phyloP scores from a whole-genome alignment of 2,329 filamentous ascomycete species.

The Xylariaceae sp. region DNA sequence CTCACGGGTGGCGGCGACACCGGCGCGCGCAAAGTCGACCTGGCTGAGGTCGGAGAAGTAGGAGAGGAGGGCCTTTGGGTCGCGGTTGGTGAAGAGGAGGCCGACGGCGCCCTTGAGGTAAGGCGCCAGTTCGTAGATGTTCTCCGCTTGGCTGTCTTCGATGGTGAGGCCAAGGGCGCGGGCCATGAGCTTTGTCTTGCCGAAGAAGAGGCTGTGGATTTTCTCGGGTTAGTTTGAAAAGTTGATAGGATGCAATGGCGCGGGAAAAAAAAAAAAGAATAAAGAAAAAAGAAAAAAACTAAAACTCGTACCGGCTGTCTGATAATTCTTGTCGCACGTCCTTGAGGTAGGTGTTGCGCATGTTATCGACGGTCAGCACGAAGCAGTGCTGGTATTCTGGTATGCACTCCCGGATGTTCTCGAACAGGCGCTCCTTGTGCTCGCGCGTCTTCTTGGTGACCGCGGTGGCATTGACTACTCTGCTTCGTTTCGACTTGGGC shows the following conservation, averaged over 20 bases:
- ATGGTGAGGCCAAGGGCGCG: conserved; percentile 78
- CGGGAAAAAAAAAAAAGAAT: conserved; percentile 9
- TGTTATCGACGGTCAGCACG: conserved; percentile 91
- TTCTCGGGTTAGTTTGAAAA: not conserved
- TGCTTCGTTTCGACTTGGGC: conserved; percentile 94
- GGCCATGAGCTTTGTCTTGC: conserved; percentile 98
- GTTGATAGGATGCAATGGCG: conserved; percentile 47
- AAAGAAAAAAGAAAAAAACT: no score
- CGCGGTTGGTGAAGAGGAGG: conserved; percentile 81
- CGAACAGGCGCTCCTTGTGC: conserved; percentile 83
- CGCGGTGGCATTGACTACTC: conserved; percentile 83
- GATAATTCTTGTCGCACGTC: conserved; percentile 77
- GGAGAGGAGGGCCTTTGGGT: conserved; percentile 57
- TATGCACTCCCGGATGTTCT: conserved; percentile 78
- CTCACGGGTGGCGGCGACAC: conserved; percentile 64
- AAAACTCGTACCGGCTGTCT: conserved; percentile 65
- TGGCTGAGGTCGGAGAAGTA: conserved; percentile 70
- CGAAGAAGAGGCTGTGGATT: conserved; percentile 76
- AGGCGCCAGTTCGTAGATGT: conserved; percentile 62
- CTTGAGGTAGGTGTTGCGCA: conserved; percentile 96
- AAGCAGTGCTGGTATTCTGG: conserved; percentile 86
- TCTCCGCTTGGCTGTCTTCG: conserved; percentile 74
- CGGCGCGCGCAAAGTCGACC: conserved; percentile 87
- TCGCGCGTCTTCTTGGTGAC: conserved; percentile 90
- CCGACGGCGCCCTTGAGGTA: conserved; percentile 80